Evolutionary conservation across 192 early-diverging fungal species (phyloP), one percentile per base, ranked within the genome.

Genomic region (Backusella sp.): DNA sequence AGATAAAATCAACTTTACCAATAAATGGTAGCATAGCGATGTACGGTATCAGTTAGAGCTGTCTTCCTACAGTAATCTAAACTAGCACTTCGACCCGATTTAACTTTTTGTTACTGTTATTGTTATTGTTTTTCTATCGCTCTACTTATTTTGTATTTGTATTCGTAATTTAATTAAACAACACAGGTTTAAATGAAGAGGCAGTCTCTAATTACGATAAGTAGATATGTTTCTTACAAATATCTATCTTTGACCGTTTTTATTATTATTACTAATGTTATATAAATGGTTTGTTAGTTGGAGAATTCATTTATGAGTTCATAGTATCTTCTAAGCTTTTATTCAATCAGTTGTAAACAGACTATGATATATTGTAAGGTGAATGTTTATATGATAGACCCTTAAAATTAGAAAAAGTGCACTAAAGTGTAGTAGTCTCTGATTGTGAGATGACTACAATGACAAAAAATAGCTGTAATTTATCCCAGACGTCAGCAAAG

Each of bases 401-500:
- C 9, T 62, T 62, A 62, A 28, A 62, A 12, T 12, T 23, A 11
- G 23, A 26, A 26, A 62, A 28, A 15, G 26, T 23, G 9, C 56
- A 11, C 21, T 12, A 62, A 28, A 14, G 11, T 2, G 23, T 62
- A 28, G 26, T 62, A 62, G 3, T 9, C 19, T 56, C 53, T 56
- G 23, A 56, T 7, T 56, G 23, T 56, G n/a, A 62, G 21, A 2
- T 2, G 12, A 28, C 23, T 62, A 28, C 56, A 62, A 28, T 62
- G 56, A 11, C 56, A 62, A 62, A 62, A 62, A 59, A 59, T 49
- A 62, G 28, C 21, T 62, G 12, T 23, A 28, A 62, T 28, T 62
- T 62, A 56, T 62, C 56, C 56, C 56, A 62, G 56, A 62, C 56
- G 56, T 62, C 56, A 62, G 56, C 56, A 49, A 28, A 62, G 56